Evolutionary conservation across 2,329 filamentous ascomycete species (phyloP).

Genomic region (Epichloe hybrida): DNA sequence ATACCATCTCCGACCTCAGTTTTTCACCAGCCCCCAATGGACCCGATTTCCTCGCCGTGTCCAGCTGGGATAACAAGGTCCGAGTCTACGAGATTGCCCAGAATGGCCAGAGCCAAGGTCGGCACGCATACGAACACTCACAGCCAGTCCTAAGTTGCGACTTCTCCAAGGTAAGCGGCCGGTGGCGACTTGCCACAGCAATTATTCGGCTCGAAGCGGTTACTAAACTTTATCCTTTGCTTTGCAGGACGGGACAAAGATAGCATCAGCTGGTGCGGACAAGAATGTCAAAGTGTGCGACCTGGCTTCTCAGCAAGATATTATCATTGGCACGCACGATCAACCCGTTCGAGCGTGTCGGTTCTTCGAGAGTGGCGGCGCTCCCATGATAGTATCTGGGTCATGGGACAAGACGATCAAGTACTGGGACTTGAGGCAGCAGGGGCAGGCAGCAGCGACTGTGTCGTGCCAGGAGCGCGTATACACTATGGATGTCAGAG

Average conservation of each 20-base stretch:
- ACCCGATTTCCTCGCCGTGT: slow-evolving; percentile 69
- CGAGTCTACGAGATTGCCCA: slow-evolving; percentile 84
- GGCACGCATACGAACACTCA: slow-evolving; percentile 75
- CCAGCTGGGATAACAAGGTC: slow-evolving; percentile 97
- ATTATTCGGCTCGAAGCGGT: background rate
- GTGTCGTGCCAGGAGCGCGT: slow-evolving; percentile 62
- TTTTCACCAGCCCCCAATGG: slow-evolving; percentile 54
- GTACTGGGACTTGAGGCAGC: slow-evolving; percentile 69
- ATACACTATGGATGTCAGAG: slow-evolving; percentile 84
- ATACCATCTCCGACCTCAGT: slow-evolving; percentile 75
- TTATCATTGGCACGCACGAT: slow-evolving; percentile 74
- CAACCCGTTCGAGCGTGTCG: slow-evolving; percentile 65
- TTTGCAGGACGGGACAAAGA: slow-evolving; percentile 70
- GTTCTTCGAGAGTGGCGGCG: slow-evolving; percentile 60
- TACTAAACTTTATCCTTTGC: background rate
- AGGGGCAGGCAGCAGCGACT: slow-evolving; percentile 45
- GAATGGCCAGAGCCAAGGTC: slow-evolving; percentile 68
- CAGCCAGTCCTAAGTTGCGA: slow-evolving; percentile 72
- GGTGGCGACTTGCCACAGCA: background rate
- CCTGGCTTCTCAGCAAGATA: slow-evolving; percentile 50
- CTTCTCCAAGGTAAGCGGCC: slow-evolving; percentile 64
- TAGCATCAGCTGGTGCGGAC: slow-evolving; percentile 79
- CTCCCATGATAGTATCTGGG: slow-evolving; percentile 79
- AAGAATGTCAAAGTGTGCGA: slow-evolving; percentile 85
- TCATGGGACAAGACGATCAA: slow-evolving; percentile 86